Base-by-base conservation (phyloP, 208 protist genomes). In the Trypanosoma lewisi region DNA sequence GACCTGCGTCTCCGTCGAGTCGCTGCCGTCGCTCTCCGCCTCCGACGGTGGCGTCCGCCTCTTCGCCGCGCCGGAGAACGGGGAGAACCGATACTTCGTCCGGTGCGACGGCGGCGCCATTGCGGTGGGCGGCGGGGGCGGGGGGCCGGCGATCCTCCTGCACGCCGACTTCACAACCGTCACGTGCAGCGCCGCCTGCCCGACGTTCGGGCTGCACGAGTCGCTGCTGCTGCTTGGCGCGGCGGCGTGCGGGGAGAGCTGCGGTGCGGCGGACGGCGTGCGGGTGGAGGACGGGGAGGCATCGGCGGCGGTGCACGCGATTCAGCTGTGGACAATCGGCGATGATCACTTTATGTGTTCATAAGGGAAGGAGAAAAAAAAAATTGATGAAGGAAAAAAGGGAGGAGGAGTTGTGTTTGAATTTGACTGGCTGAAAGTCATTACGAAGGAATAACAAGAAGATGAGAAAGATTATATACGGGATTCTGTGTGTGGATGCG, bases 271-370 rank as follows among this genome's bases (percentile, higher is more conserved):
- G 17, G 4, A 5, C 21, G 50, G 51, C 19, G 49, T 67, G 36
- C 16, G 17, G 2, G 7, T 67, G 37, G 61, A 67, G 28, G 61
- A 39, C 27, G 61, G 61, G 2, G 61, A 67, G 37, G 51, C 61
- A 23, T 1, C 8, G 16, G 39, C 50, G 8, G 7, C 31, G 11
- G 51, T 67, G 37, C 36, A 28, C 39, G 50, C 31, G 28, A 51
- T 67, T 67, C 61, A 67, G 50, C 39, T 67, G 2, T 67, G 61
- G 61, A 67, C 61, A n/a, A 51, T 67, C 44, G 51, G 61, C 21
- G 61, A 67, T n/a, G 61, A 67, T 28, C 50, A 59, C 56, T 63
- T 59, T 44, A 2, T 25, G 31, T 11, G 23, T 12, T 34, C 6
- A 17, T 67, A 39, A 31, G n/a, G n/a, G 12, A 30, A 34, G 14